Evolutionary conservation across 148 eudicot genomes (phyloP), one percentile per base, ranked within the genome.

Genomic region (Camellia sinensis): DNA sequence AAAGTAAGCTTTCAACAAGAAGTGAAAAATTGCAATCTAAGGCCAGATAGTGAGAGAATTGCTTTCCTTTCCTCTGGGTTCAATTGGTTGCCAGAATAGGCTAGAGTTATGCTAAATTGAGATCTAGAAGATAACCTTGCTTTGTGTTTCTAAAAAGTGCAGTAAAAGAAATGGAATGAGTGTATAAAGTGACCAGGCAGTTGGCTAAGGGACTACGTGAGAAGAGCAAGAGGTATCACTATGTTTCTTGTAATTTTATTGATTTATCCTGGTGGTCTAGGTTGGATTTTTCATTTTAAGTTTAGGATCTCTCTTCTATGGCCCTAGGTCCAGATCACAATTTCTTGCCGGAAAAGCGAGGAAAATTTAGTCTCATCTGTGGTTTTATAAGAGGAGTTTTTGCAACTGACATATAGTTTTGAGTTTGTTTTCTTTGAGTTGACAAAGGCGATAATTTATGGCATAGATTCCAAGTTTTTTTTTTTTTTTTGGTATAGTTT

Each of bases 1-100:
- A 73, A 68, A 77, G 48, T 65, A 83, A 84, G 77, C 72, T 75
- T 50, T 74, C 79, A 7, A 46, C 67, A 69, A 80, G 73, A 40
- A 80, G 60, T 59, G 83, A 78, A 67, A 84, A 73, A 74, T 73
- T 5, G 40, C 57, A 60, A 63, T n/a, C 73, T 8, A 15, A 50
- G 71, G 61, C 54, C 19, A 71, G 73, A 29, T 61, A 12, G 60
- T 14, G 18, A 81, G 67, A 18, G 13, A 46, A 44, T 29, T 17
- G 52, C 67, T 21, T 50, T 76, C 62, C 40, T 2, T 54, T 8
- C 57, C 57, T 2, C 57, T 54, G 1, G 74, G 60, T 50, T 37
- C 11, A 10, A 65, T 71, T 48, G 57, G 40, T n/a, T n/a, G 54
- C 19, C 4, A 19, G 8, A 4, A 48, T 62, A 14, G 70, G 61